Evolutionary conservation across 169 alveolate species (phyloP), one percentile per base, ranked within the genome.

Genomic region (Plasmodium chabaudi): DNA sequence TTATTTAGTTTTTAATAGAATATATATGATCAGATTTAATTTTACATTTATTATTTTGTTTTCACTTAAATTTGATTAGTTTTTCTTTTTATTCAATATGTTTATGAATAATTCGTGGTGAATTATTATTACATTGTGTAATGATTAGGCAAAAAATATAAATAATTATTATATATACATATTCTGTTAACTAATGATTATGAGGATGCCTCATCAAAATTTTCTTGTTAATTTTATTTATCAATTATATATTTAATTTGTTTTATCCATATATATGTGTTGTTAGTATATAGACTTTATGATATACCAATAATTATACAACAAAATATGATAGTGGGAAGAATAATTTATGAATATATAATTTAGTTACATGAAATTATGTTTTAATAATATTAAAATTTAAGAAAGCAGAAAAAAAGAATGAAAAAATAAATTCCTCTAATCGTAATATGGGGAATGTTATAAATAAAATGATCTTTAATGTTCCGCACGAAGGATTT

Each of bases 391-490:
- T 61, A 17, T 21, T 57, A n/a, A 72, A 34, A 61, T 10, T 13
- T 10, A 59, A 49, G 87, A 57, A 47, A 72, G 55, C 47, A 71
- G 13, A 39, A 63, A 72, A 47, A 71, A 71, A 71, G 34, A 10
- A 51, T 47, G 51, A n/a, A 65, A 9, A 39, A 49, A 42, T 6
- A 1, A 25, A n/a, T 63, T 55, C 46, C 17, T 49, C 60, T 59
- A 60, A 46, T 55, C 51, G 2, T 23, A 67, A 23, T 44, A 79
- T 79, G 89, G 89, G 89, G 72, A 79, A 79, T 70, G 23, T 27
- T 71, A 10, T 79, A 49, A 79, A 79, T 79, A 59, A 53, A 71
- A 65, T 79, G 19, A 56, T 79, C 42, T 79, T 79, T 79, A 79
- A 79, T 79, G 46, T 23, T 64, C 89, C 89, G 13, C 13, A 49